A percentile compares a stretch with the other conserved stretches of the same genome.
Evolutionary conservation across 305 asterid species (phyloP).

Genomic region (Plantago lanceolata): DNA sequence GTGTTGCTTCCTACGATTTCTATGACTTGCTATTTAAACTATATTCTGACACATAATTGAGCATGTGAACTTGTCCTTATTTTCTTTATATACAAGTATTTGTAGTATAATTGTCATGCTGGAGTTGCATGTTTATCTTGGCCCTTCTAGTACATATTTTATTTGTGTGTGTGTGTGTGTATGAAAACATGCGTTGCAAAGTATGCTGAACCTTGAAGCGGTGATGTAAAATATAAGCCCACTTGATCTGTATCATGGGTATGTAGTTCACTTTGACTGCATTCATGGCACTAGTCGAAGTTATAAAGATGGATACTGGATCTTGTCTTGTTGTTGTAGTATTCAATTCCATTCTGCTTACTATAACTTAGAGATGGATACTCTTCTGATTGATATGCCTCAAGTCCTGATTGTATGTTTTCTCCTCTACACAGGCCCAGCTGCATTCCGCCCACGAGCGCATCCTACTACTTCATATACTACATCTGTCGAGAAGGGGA

Average conservation of each 20-base stretch:
- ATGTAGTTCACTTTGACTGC: constrained; percentile 24
- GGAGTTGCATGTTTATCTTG: constrained; percentile 9
- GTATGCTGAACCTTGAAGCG: constrained; percentile 4
- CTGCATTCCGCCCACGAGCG: constrained; percentile 99
- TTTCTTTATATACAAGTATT: neutral
- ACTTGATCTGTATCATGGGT: constrained; percentile 6
- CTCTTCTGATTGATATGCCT: constrained; percentile 17
- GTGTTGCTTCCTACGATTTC: constrained; percentile 12
- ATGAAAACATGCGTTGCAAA: neutral
- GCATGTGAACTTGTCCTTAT: constrained; percentile 9
- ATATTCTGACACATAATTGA: neutral
- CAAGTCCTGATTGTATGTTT: constrained; percentile 19
- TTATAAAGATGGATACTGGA: constrained; percentile 15
- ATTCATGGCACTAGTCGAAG: constrained; percentile 14
- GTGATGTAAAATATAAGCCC: constrained; percentile 9
- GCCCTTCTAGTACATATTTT: constrained; percentile 6
- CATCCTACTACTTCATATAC: constrained; percentile 66
- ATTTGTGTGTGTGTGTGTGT: too few relatives aligned
- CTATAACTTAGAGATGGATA: constrained; percentile 18
- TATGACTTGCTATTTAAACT: constrained; percentile 8
- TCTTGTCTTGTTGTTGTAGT: constrained; percentile 19
- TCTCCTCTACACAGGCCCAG: constrained; percentile 66
- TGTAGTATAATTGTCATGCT: constrained; percentile 15
- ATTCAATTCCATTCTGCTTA: constrained; percentile 17
- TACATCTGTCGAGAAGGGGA: constrained; percentile 76